These are phyloP conservation scores for Cutaneotrichosporon sp. DNA, from an alignment of 1,284 basidiomycete species.

Conservation along the genomic window DNA sequence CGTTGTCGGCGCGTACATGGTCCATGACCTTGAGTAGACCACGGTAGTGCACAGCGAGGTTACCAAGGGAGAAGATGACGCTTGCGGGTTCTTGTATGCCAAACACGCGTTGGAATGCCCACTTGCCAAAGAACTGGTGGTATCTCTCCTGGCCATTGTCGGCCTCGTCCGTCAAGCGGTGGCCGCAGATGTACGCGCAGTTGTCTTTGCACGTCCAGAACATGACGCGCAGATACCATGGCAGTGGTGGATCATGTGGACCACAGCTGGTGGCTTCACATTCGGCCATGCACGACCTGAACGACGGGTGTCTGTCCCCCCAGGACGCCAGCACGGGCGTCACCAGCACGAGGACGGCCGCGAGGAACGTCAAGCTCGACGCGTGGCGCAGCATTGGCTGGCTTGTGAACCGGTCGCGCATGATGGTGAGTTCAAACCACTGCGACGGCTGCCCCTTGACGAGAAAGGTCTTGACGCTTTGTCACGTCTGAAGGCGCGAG, in stretches of 20 bases:
- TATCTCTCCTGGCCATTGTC: constrained; percentile 47
- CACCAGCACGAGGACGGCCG: constrained; percentile 11
- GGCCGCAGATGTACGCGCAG: constrained; percentile 86
- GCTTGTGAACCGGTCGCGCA: too few species aligned
- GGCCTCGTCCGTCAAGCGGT: constrained; percentile 65
- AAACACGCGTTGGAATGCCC: constrained; percentile 81
- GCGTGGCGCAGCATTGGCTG: too few species aligned
- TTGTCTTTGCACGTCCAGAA: constrained; percentile 74
- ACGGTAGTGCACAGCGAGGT: constrained; percentile 66
- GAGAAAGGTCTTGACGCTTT: too few species aligned
- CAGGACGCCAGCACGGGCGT: constrained; percentile 49
- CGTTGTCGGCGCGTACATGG: constrained; percentile 50
- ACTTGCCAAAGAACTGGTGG: constrained; percentile 91
- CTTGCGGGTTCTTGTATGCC: constrained; percentile 94
- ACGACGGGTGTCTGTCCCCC: constrained; percentile 58
- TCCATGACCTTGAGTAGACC: constrained; percentile 58
- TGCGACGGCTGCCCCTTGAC: too few species aligned
- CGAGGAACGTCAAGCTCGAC: too few species aligned
- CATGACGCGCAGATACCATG: constrained; percentile 53
- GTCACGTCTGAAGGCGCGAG: too few species aligned
- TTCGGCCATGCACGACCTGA: constrained; percentile 54
- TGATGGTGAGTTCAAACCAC: too few species aligned
- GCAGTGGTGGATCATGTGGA: constrained; percentile 47
- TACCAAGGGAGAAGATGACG: constrained; percentile 79
- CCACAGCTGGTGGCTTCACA: constrained; percentile 46